Conservation (phyloP, 257 asterid species). For the Solanum appendiculatum region DNA sequence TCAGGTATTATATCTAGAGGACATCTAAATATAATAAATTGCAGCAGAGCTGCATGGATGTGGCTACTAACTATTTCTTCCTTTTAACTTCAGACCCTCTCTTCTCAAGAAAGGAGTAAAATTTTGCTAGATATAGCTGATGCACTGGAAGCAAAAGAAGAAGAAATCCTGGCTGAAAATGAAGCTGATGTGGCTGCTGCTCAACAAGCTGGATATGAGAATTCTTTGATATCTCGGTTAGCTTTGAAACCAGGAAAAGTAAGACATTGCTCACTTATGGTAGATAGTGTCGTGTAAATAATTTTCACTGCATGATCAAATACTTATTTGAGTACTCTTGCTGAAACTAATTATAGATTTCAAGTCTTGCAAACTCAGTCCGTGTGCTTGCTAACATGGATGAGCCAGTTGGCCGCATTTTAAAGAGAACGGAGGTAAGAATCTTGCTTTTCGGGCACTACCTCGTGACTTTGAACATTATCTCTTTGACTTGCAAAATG, state of each 20-base stretch:
- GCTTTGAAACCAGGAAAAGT: slow-evolving; percentile 58
- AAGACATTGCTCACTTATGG: slow-evolving; percentile 1
- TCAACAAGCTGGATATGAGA: slow-evolving; percentile 52
- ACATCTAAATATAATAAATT: neutral
- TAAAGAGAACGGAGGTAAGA: slow-evolving; percentile 62
- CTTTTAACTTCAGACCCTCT: slow-evolving; percentile 29
- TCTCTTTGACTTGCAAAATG: neutral
- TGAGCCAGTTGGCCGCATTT: slow-evolving; percentile 69
- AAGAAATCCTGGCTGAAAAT: slow-evolving; percentile 36
- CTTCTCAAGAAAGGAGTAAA: slow-evolving; percentile 59
- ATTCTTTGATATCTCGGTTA: slow-evolving; percentile 59
- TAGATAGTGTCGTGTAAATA: neutral
- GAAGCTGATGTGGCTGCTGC: slow-evolving; percentile 66
- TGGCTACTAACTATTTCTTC: neutral
- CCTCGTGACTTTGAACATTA: neutral
- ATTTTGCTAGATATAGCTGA: slow-evolving; percentile 59
- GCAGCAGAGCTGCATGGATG: neutral
- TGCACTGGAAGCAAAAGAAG: slow-evolving; percentile 48
- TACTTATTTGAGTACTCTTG: neutral
- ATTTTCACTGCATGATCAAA: neutral
- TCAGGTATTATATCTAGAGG: slow-evolving; percentile 30
- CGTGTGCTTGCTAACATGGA: slow-evolving; percentile 73
- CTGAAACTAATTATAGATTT: slow-evolving; percentile 19
- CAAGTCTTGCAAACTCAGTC: slow-evolving; percentile 56
- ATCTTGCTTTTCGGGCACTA: neutral